These are phyloP conservation scores for Leishmania arabica DNA, from an alignment of 208 protist genomes.

Conservation along the genomic window DNA sequence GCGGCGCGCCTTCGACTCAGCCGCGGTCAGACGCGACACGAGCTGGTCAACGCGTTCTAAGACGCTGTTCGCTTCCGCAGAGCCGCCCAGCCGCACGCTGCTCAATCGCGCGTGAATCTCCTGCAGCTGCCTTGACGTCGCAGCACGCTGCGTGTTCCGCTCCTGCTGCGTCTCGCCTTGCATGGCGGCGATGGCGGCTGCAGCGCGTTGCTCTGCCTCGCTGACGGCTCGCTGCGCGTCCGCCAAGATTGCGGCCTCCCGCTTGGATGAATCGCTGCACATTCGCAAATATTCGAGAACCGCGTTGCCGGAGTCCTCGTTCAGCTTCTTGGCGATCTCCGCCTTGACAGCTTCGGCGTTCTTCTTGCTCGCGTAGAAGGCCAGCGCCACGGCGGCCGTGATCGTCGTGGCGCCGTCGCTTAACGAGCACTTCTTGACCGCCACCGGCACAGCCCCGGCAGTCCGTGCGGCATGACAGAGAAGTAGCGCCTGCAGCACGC, in stretches of 20 bases:
- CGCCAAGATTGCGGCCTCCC: slow-evolving; percentile 2
- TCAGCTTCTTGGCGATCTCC: slow-evolving; percentile 21
- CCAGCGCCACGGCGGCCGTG: slow-evolving; percentile 22
- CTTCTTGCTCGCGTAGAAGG: slow-evolving; percentile 23
- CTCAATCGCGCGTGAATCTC: slow-evolving; percentile 16
- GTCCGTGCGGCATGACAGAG: slow-evolving; percentile 24
- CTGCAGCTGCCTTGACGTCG: slow-evolving; percentile 9
- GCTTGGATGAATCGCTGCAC: slow-evolving; percentile 11
- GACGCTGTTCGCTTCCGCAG: background rate
- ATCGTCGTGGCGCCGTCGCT: slow-evolving; percentile 1
- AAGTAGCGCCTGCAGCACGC: slow-evolving; percentile 26
- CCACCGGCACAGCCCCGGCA: slow-evolving; percentile 23
- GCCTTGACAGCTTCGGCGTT: slow-evolving; percentile 4
- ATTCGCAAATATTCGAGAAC: slow-evolving; percentile 24
- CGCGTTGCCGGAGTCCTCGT: slow-evolving; percentile 3
- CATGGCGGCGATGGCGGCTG: slow-evolving; percentile 21
- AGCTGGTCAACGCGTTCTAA: slow-evolving; percentile 24
- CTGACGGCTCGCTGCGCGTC: slow-evolving; percentile 20
- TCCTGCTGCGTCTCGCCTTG: slow-evolving; percentile 13
- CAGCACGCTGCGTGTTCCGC: slow-evolving; percentile 11
- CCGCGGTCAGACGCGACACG: slow-evolving; percentile 5
- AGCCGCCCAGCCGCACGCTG: slow-evolving; percentile 3
- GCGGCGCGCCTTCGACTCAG: slow-evolving; percentile 14
- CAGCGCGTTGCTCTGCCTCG: slow-evolving; percentile 25
- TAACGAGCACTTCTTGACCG: slow-evolving; percentile 13